Conservation (phyloP, 2,329 filamentous ascomycete species). For the Ramularia collo-cygni region DNA sequence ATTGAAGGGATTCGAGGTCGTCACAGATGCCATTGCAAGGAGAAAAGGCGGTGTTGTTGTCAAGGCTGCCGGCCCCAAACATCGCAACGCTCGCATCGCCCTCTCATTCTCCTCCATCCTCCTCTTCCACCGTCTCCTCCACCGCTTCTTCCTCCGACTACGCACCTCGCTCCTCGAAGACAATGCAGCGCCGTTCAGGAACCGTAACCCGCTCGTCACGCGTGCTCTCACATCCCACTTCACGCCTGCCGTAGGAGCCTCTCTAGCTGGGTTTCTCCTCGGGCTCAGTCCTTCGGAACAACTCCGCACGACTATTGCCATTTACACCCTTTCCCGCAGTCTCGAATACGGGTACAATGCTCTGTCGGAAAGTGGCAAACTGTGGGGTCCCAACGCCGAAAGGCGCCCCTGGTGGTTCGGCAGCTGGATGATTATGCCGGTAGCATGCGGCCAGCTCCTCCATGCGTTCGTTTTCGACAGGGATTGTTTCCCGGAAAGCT, state of each 20-base stretch:
- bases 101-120: slow-evolving; percentile 78
- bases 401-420: slow-evolving; percentile 61
- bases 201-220: slow-evolving; percentile 71
- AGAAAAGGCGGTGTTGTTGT: slow-evolving; percentile 17
- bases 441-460: slow-evolving; percentile 43
- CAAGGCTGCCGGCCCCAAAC: slow-evolving; percentile 11
- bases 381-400: slow-evolving; percentile 38
- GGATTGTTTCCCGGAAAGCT: slow-evolving; percentile 48
- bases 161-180: slow-evolving; percentile 68
- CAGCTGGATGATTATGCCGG: slow-evolving; percentile 46
- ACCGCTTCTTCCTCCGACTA: slow-evolving; percentile 79
- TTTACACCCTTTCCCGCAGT: slow-evolving; percentile 73
- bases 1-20: slow-evolving; percentile 42
- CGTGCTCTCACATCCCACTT: slow-evolving; percentile 71
- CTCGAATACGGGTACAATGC: slow-evolving; percentile 83
- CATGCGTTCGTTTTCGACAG: slow-evolving; percentile 47
- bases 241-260: slow-evolving; percentile 84
- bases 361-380: slow-evolving; percentile 61
- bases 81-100: slow-evolving; percentile 66
- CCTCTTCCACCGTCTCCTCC: slow-evolving; percentile 79
- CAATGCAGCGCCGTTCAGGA: slow-evolving; percentile 72
- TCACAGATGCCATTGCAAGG: slow-evolving; percentile 33
- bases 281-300: slow-evolving; percentile 67
- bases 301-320: slow-evolving; percentile 69
- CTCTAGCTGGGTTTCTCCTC: slow-evolving; percentile 74